These are phyloP conservation scores for Sideroxylon spinosum DNA, from an alignment of 179 eudicot genomes.

Conservation along the genomic window DNA sequence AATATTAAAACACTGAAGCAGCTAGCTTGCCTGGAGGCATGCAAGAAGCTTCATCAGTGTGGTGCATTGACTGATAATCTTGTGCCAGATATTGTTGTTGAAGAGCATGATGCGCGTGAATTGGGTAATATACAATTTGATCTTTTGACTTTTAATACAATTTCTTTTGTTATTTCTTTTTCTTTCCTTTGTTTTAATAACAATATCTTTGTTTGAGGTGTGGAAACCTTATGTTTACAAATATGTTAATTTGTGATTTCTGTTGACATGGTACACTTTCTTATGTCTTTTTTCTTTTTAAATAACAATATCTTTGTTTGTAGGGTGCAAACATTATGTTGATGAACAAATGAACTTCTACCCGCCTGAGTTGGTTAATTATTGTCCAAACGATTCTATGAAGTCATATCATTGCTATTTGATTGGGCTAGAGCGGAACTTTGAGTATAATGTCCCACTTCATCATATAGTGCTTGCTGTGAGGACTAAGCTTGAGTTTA, in stretches of 20 bases:
- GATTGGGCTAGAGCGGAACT: constrained; percentile 43
- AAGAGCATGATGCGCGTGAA: constrained; percentile 49
- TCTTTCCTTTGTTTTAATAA: neutral
- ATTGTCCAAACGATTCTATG: constrained; percentile 19
- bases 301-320: constrained; percentile 9
- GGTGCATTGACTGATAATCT: constrained; percentile 80
- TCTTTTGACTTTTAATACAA: neutral
- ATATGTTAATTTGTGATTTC: too few relatives aligned
- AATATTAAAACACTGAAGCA: constrained; percentile 54
- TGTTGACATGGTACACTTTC: too few relatives aligned
- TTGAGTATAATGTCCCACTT: constrained; percentile 38
- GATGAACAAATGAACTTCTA: constrained; percentile 44
- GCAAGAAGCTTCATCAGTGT: constrained; percentile 65
- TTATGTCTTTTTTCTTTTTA: neutral
- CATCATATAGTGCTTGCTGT: constrained; percentile 51
- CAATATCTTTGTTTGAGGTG: constrained; percentile 32
- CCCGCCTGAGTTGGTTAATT: constrained; percentile 58
- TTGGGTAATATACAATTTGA: constrained; percentile 34
- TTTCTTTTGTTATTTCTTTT: neutral
- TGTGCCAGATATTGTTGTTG: constrained; percentile 79
- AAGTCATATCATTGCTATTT: constrained; percentile 53
- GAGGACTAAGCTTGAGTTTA: constrained; percentile 40
- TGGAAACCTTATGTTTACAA: constrained; percentile 25
- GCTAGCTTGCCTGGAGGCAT: constrained; percentile 83
- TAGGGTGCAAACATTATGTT: constrained; percentile 44